Evolutionary conservation across 2,329 filamentous ascomycete species (phyloP).

Genomic region (Pseudogymnoascus sp.): DNA sequence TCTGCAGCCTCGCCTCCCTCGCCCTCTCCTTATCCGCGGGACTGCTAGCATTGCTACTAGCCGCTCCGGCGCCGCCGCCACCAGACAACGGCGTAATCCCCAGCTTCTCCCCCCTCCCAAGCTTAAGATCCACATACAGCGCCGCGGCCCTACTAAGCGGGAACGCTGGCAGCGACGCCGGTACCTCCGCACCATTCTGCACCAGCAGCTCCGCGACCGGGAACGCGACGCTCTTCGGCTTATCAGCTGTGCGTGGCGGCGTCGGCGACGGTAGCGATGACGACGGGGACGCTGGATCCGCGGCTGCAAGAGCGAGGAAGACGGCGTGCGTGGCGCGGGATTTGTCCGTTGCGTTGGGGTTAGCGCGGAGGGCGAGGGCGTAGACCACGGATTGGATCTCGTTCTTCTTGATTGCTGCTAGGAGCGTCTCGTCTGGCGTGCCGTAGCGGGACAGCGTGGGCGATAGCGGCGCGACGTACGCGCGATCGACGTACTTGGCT

Average conservation of each 20-base stretch:
- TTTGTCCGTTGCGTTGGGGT: conserved; percentile 77
- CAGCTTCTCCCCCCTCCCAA: conserved; percentile 31
- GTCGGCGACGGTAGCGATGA: conserved; percentile 34
- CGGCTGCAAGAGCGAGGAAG: conserved; percentile 84
- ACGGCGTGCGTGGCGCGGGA: conserved; percentile 82
- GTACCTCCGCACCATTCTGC: conserved; percentile 90
- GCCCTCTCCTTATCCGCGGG: conserved; percentile 48
- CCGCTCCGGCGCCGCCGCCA: conserved; percentile 16
- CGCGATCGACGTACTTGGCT: conserved; percentile 80
- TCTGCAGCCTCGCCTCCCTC: conserved; percentile 62
- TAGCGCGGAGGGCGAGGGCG: conserved; percentile 75
- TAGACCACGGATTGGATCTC: conserved; percentile 92
- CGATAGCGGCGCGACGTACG: conserved; percentile 72
- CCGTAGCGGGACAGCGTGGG: conserved; percentile 65
- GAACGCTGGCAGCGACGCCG: conserved; percentile 65
- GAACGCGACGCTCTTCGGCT: conserved; percentile 57
- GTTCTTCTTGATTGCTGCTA: conserved; percentile 92
- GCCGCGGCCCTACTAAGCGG: conserved; percentile 74
- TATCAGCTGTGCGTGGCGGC: conserved; percentile 33
- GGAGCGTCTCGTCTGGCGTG: conserved; percentile 75
- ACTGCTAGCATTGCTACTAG: conserved; percentile 11
- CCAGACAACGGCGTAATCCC: conserved; percentile 22
- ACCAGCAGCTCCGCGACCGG: conserved; percentile 83
- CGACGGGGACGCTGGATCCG: conserved; percentile 73
- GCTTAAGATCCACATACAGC: conserved; percentile 75